Percentiles rank a stretch among this genome's conserved stretches.
Conservation (phyloP, 139 green algal species). For the Haematococcus lacustris region DNA sequence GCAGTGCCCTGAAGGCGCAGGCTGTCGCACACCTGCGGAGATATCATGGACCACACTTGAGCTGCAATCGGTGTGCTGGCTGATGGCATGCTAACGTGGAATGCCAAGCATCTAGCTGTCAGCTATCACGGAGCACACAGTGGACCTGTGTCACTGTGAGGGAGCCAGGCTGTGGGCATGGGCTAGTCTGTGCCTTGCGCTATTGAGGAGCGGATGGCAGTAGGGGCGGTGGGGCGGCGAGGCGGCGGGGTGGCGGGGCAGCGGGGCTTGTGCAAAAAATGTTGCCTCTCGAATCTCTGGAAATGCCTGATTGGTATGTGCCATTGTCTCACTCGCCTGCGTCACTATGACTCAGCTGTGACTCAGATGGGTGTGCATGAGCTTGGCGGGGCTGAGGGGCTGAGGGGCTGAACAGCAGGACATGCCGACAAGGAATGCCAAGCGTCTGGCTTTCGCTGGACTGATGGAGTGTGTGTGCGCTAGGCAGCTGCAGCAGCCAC, state of each 20-base stretch:
- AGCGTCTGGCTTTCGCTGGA: background rate
- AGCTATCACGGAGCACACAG: no score
- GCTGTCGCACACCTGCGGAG: constrained; percentile 27
- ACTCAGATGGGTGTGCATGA: no score
- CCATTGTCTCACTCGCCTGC: no score
- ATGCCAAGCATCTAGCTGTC: background rate
- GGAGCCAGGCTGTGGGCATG: background rate
- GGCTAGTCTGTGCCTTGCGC: background rate
- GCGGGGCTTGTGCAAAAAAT: no score
- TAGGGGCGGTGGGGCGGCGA: no score
- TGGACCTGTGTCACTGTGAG: background rate
- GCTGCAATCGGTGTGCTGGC: background rate
- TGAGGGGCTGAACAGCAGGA: background rate
- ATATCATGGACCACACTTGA: background rate
- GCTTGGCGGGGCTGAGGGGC: background rate
- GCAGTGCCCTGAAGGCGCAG: constrained; percentile 59
- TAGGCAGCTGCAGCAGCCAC: no score
- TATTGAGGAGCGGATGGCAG: background rate
- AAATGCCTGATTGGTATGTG: no score
- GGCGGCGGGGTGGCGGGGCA: no score
- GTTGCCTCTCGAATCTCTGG: no score
- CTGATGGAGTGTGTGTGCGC: no score
- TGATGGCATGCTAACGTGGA: background rate
- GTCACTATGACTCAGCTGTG: no score
- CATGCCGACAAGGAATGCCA: background rate